These are phyloP conservation scores for Xerocomus amazonicus DNA, from an alignment of 1,284 basidiomycete genomes.

Conservation along the genomic window DNA sequence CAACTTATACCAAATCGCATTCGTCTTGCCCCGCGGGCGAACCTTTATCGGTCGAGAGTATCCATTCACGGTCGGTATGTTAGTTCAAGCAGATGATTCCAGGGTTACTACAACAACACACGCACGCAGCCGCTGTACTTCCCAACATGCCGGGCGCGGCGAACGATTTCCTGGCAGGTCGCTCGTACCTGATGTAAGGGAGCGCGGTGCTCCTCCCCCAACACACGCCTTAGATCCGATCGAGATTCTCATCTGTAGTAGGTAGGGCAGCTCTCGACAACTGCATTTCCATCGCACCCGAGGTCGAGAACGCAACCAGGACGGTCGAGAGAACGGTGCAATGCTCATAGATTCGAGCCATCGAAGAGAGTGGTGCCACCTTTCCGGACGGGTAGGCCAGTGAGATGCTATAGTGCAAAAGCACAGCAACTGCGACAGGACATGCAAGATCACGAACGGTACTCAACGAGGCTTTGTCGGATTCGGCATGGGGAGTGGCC, in stretches of 20 bases:
- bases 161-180: slow-evolving; percentile 67
- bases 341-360: slow-evolving; percentile 42
- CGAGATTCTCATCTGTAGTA: slow-evolving; percentile 67
- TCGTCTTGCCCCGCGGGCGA: slow-evolving; percentile 60
- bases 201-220: slow-evolving; percentile 70
- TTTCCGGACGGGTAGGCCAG: slow-evolving; percentile 47
- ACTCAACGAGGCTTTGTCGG: slow-evolving; percentile 63
- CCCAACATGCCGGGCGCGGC: slow-evolving; percentile 74
- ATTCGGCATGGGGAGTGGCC: slow-evolving; percentile 63
- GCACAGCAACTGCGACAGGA: slow-evolving; percentile 42
- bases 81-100: background rate
- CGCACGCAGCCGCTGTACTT: slow-evolving; percentile 55
- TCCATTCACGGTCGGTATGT: background rate
- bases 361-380: slow-evolving; percentile 70
- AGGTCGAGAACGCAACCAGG: slow-evolving; percentile 57
- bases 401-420: too few relatives aligned
- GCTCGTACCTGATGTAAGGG: slow-evolving; percentile 76
- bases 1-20: slow-evolving; percentile 74
- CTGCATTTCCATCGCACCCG: slow-evolving; percentile 64
- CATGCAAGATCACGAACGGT: slow-evolving; percentile 71
- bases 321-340: slow-evolving; percentile 67
- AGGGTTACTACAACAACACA: slow-evolving; percentile 76
- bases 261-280: slow-evolving; percentile 61
- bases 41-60: slow-evolving; percentile 60
- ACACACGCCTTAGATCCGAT: slow-evolving; percentile 61